Evolutionary conservation across 768 basidiomycete genomes (phyloP), one percentile per base, ranked within the genome.

Genomic region (Rickenella mellea): DNA sequence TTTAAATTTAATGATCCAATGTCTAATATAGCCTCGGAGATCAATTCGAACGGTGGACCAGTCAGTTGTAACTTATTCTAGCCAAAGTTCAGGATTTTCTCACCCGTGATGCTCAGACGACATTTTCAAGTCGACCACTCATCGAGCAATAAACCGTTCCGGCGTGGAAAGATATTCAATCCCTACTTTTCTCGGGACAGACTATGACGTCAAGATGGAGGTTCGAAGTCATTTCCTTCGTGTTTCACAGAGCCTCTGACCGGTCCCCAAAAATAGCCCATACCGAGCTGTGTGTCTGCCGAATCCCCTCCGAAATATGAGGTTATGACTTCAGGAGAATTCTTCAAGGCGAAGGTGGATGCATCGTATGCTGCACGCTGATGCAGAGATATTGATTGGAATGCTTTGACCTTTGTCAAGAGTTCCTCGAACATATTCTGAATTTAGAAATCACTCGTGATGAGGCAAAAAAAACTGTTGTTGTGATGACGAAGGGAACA

Each of bases 41-140:
- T 53, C 86, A 91, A 58, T 74, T 97, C 44, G 79, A 87, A 8
- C 67, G 88, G 17, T 88, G 89, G 85, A 90, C 92, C 10, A 94
- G 88, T 91, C 46, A 25, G 74, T 52, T 17, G 20, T n/a, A n/a
- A 4, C 10, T 38, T 2, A 7, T 8, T 5, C 33, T 36, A 8
- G 2, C 40, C n/a, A n/a, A n/a, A n/a, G n/a, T n/a, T n/a, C n/a
- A n/a, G n/a, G n/a, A n/a, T 6, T 31, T 15, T 20, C 36, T 30
- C 19, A 19, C 3, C 4, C n/a, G 28, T 21, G 10, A 20, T 20
- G 21, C 28, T 21, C 7, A 80, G 75, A 80, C 45, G 77, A 77
- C 52, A 62, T 76, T 17, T 80, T 78, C 66, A 72, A 73, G 44
- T 76, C 72, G 2, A 79, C 74, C 2, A 55, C 68, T 6, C 79